phyloP scores from a whole-genome alignment of 1,284 basidiomycete genomes.

The Entoloma clypeatum region DNA sequence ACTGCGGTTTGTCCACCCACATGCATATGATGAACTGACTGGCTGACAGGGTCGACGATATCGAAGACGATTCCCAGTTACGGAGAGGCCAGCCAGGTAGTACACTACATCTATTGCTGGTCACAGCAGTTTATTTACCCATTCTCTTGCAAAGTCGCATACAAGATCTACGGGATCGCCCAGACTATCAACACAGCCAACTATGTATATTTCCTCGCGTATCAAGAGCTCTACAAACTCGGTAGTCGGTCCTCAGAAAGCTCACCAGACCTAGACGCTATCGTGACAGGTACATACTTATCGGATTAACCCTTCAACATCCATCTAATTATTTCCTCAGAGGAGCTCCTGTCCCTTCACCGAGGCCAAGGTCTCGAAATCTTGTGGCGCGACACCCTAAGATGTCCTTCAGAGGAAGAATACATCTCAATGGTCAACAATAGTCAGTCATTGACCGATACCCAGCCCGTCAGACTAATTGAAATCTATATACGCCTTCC shows the following conservation, averaged over 20 bases:
- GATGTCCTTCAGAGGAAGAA: constrained; percentile 91
- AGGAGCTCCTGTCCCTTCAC: constrained; percentile 84
- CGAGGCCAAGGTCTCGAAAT: constrained; percentile 95
- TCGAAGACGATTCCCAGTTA: constrained; percentile 91
- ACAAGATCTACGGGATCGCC: constrained; percentile 92
- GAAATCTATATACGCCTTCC: constrained; percentile 10
- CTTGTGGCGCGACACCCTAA: constrained; percentile 88
- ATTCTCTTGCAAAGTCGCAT: constrained; percentile 57
- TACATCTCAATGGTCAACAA: constrained; percentile 96
- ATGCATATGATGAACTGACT: not conserved
- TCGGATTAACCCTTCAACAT: not conserved
- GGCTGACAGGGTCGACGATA: constrained; percentile 81
- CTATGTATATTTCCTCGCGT: constrained; percentile 91
- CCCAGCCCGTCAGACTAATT: not conserved
- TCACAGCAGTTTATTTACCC: not conserved
- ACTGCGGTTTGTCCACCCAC: constrained; percentile 5
- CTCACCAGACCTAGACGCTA: constrained; percentile 30
- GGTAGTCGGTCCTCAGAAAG: too few relatives aligned
- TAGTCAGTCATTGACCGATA: constrained; percentile 52
- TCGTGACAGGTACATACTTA: constrained; percentile 56
- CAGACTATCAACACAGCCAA: constrained; percentile 97
- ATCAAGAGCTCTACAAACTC: constrained; percentile 69
- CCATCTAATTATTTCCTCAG: constrained; percentile 1
- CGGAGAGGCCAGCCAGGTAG: constrained; percentile 80
- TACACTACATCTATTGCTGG: not conserved